Base-by-base conservation (phyloP, 78 protist species). In the Planoprotostelium fungivorum region DNA sequence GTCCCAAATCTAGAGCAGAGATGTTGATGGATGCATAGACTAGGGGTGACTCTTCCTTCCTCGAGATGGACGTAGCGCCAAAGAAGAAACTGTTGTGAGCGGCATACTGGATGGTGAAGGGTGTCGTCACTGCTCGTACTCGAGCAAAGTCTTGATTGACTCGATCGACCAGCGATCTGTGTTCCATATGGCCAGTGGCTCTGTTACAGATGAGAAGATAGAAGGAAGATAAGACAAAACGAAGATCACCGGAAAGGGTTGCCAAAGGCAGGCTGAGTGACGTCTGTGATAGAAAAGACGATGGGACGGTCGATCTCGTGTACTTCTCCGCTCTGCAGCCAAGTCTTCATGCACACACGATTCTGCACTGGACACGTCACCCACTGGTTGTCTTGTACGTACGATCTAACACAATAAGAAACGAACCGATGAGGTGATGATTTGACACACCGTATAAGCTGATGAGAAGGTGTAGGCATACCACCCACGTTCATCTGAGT, bases 381-480 rank as follows among this genome's bases (percentile, higher is more conserved):
- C 94, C 94, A 91, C 34, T 85, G 28, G 38, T 88, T 88, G 39
- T 91, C 88, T 0, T 38, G 36, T n/a, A 91, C 35, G 38, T 88
- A 91, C 5, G 91, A 38, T 51, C 73, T 51, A 16, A 25, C 73
- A 51, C 73, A 16, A 25, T 51, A 16, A 51, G 5, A 25, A 16
- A 51, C 73, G 73, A 51, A 51, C n/a, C n/a, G n/a, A n/a, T n/a
- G n/a, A n/a, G n/a, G n/a, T n/a, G n/a, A n/a, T n/a, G n/a, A n/a
- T n/a, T n/a, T n/a, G n/a, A n/a, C n/a, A n/a, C n/a, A n/a, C 63
- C 51, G 31, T 34, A 91, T 91, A 36, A 36, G 35, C 35, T 88
- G 90, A 34, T 84, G 83, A 34, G 90, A 88, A 34, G 94, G 94
- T 83, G 94, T 91, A 34, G 94, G 91, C 94, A 91, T 91, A 38